A percentile compares a stretch with the other conserved stretches of the same genome.
Conservation (phyloP, 176 grass and related monocot species). For the Oryza glumipatula region DNA sequence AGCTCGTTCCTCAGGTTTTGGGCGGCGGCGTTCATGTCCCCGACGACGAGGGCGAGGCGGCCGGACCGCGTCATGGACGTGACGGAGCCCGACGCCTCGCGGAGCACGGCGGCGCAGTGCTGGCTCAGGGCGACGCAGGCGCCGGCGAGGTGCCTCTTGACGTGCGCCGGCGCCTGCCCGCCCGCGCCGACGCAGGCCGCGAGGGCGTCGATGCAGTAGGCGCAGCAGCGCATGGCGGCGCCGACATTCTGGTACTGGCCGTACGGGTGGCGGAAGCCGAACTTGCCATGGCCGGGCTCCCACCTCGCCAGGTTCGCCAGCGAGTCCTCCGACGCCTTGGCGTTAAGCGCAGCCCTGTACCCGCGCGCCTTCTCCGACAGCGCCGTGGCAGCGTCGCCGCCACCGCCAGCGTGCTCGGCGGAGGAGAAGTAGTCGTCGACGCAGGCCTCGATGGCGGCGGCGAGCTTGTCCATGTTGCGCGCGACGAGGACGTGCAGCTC, state of each 20-base stretch:
- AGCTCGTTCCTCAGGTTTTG: constrained; percentile 32
- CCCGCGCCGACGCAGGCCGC: constrained; percentile 50
- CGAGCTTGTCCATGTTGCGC: constrained; percentile 72
- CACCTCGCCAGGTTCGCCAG: constrained; percentile 70
- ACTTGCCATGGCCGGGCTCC: constrained; percentile 62
- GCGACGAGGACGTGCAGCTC: constrained; percentile 64
- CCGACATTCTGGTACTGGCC: constrained; percentile 66
- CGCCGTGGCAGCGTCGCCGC: background rate
- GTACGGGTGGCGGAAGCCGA: constrained; percentile 66
- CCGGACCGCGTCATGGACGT: constrained; percentile 29
- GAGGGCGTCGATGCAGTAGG: constrained; percentile 72
- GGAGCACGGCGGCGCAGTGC: constrained; percentile 14
- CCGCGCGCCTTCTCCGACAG: constrained; percentile 37
- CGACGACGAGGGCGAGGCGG: constrained; percentile 1
- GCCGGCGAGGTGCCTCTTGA: constrained; percentile 39
- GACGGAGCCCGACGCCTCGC: constrained; percentile 21
- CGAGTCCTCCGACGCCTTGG: constrained; percentile 66
- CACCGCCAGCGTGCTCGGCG: background rate
- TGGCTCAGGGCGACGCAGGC: constrained; percentile 14
- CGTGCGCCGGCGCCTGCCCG: constrained; percentile 36
- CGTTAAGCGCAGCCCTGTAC: constrained; percentile 61
- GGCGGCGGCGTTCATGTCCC: constrained; percentile 29
- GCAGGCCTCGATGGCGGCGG: constrained; percentile 56
- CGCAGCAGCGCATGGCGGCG: constrained; percentile 57
- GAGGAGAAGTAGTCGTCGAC: constrained; percentile 59